Evolutionary conservation across 805 yeast species (phyloP).

Genomic region (Cyberlindnera mrakii): DNA sequence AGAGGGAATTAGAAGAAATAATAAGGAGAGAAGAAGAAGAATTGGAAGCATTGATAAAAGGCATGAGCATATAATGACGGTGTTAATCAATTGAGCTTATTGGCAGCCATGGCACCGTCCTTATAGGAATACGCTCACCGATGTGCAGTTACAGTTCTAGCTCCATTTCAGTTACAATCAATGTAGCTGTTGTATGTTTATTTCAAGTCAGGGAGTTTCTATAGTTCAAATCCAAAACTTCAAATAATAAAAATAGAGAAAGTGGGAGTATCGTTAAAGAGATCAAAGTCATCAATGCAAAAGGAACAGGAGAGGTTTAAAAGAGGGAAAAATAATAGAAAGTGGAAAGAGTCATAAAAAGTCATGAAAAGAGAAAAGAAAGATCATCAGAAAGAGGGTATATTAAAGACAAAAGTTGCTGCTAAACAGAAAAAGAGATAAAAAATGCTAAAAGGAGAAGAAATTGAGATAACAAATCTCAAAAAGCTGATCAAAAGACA

Average conservation of each 20-base stretch:
- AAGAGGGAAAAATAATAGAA: neutral
- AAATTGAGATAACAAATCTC: neutral
- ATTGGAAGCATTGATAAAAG: constrained; percentile 10
- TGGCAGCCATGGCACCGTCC: too few relatives aligned
- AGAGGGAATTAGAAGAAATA: constrained; percentile 13
- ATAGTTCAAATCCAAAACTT: neutral
- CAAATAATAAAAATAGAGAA: neutral
- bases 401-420: constrained; percentile 6
- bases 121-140: too few relatives aligned
- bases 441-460: neutral
- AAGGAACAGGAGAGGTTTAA: neutral
- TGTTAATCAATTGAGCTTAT: too few relatives aligned
- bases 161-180: too few relatives aligned
- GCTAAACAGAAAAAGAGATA: constrained; percentile 1
- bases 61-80: neutral
- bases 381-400: constrained; percentile 5
- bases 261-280: neutral
- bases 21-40: constrained; percentile 10
- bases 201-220: too few relatives aligned
- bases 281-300: neutral
- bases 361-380: neutral
- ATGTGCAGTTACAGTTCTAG: too few relatives aligned
- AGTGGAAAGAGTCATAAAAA: too few relatives aligned
- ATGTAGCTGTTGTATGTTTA: too few relatives aligned
- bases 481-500: constrained; percentile 1